Evolutionary conservation across 2,329 filamentous ascomycete species (phyloP).

Genomic region (Pseudogymnoascus sp.): DNA sequence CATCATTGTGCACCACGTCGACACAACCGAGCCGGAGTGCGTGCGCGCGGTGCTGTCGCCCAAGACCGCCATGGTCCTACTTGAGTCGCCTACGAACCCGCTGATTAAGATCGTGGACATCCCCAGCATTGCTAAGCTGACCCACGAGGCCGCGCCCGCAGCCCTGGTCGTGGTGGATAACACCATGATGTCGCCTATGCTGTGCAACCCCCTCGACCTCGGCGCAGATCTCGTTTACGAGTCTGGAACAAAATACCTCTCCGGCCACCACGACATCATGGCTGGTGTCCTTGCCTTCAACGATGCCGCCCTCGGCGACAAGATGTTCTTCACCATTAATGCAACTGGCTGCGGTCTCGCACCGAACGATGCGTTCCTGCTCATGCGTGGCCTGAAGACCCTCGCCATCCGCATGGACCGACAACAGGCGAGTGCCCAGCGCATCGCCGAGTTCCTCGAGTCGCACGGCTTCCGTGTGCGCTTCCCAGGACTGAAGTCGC

Average conservation of each 20-base stretch:
- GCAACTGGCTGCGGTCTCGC: constrained; percentile 88
- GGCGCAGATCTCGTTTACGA: constrained; percentile 97
- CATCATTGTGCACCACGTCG: constrained; percentile 91
- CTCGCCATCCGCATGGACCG: constrained; percentile 97
- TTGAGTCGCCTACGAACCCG: constrained; percentile 96
- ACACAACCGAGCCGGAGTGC: constrained; percentile 72
- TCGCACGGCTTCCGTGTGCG: constrained; percentile 86
- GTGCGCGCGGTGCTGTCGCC: constrained; percentile 61
- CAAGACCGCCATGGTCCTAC: constrained; percentile 90
- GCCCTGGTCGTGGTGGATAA: constrained; percentile 92
- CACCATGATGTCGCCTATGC: constrained; percentile 95
- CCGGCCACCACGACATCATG: constrained; percentile 98
- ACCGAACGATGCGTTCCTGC: constrained; percentile 91
- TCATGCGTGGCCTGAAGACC: constrained; percentile 94
- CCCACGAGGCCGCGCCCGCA: constrained; percentile 69
- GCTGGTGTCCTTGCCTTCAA: constrained; percentile 93
- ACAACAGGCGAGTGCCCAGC: constrained; percentile 86
- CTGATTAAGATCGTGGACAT: constrained; percentile 98
- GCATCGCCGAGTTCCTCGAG: constrained; percentile 88
- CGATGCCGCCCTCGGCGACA: constrained; percentile 70
- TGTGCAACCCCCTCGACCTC: constrained; percentile 87
- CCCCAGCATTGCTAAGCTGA: constrained; percentile 63
- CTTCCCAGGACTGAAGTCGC: constrained; percentile 87
- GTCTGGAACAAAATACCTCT: constrained; percentile 95
- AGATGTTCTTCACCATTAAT: constrained; percentile 95